Percentiles rank a stretch among this genome's conserved stretches.
Conservation (phyloP, 192 early-diverging fungal species). For the Backusella tuberculispora region DNA sequence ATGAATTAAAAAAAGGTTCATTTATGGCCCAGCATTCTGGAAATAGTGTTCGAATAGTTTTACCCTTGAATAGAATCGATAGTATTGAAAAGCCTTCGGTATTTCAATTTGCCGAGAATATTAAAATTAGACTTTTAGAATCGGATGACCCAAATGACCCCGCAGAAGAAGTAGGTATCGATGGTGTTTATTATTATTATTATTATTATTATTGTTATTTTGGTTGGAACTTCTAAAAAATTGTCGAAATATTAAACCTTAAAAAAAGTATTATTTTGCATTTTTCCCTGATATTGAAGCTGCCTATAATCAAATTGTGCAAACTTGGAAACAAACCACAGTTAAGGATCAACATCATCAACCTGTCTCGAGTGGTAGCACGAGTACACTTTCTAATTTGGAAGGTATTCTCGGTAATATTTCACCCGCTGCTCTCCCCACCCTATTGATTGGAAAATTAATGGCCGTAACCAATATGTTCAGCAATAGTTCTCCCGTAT, state of each 20-base stretch:
- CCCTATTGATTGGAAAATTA: slow-evolving; percentile 16
- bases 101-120: slow-evolving; percentile 52
- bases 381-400: background rate
- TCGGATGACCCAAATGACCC: slow-evolving; percentile 41
- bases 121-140: slow-evolving; percentile 55
- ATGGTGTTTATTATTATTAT: slow-evolving; percentile 46
- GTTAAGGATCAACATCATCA: background rate
- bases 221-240: background rate
- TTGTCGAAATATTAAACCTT: background rate
- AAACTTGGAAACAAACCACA: background rate
- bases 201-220: slow-evolving; percentile 21
- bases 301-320: slow-evolving; percentile 36
- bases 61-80: slow-evolving; percentile 59
- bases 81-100: slow-evolving; percentile 53
- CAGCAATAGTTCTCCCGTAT: background rate
- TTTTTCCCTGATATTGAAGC: slow-evolving; percentile 57
- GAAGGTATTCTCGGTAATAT: background rate
- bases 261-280: slow-evolving; percentile 61
- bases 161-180: slow-evolving; percentile 38
- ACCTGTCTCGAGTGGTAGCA: slow-evolving; percentile 19
- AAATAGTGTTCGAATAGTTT: slow-evolving; percentile 59
- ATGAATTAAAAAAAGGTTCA: slow-evolving; percentile 53
- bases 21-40: slow-evolving; percentile 61
- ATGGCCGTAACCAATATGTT: slow-evolving; percentile 13
- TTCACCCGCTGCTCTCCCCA: slow-evolving; percentile 36